phyloP scores from a whole-genome alignment of 2,329 filamentous ascomycete species.

The Trichoderma brevicompactum region DNA sequence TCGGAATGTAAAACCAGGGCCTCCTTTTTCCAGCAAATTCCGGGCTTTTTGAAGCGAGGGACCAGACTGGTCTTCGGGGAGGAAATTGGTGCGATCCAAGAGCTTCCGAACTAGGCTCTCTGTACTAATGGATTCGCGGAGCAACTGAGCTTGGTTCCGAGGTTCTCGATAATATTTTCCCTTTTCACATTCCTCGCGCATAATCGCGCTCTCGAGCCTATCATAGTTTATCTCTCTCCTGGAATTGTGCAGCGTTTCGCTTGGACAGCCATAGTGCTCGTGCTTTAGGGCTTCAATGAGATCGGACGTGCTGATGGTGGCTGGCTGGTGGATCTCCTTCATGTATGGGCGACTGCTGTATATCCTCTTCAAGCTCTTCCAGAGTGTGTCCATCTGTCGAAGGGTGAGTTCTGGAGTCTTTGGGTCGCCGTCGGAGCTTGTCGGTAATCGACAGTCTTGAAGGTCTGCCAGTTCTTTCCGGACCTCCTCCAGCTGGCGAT shows the following conservation, averaged over 20 bases:
- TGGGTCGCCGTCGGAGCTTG: slow-evolving; percentile 28
- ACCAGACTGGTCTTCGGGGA: slow-evolving; percentile 34
- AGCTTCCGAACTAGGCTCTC: slow-evolving; percentile 39
- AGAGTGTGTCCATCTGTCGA: slow-evolving; percentile 41
- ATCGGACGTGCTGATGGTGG: slow-evolving; percentile 36
- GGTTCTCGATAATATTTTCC: slow-evolving; percentile 34
- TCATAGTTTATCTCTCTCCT: slow-evolving; percentile 39
- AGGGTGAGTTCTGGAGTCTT: slow-evolving; percentile 32
- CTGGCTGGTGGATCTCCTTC: slow-evolving; percentile 43
- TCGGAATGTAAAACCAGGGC: slow-evolving; percentile 37
- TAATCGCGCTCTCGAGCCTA: slow-evolving; percentile 38
- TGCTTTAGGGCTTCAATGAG: slow-evolving; percentile 37
- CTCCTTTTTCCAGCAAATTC: slow-evolving; percentile 31
- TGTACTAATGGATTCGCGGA: slow-evolving; percentile 36
- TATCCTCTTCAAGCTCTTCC: slow-evolving; percentile 40
- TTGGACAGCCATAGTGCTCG: slow-evolving; percentile 39
- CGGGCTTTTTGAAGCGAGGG: slow-evolving; percentile 40
- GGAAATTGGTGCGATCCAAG: slow-evolving; percentile 36
- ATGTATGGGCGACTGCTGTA: slow-evolving; percentile 42
- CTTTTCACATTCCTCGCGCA: slow-evolving; percentile 37
- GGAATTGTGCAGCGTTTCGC: slow-evolving; percentile 31
- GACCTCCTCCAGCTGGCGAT: slow-evolving; percentile 61
- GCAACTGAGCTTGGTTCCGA: slow-evolving; percentile 37
- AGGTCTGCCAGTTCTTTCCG: slow-evolving; percentile 51
- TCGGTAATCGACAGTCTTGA: slow-evolving; percentile 40